These are phyloP conservation scores for Stemphylium beticola DNA, from an alignment of 2,329 filamentous ascomycete genomes.

Conservation along the genomic window DNA sequence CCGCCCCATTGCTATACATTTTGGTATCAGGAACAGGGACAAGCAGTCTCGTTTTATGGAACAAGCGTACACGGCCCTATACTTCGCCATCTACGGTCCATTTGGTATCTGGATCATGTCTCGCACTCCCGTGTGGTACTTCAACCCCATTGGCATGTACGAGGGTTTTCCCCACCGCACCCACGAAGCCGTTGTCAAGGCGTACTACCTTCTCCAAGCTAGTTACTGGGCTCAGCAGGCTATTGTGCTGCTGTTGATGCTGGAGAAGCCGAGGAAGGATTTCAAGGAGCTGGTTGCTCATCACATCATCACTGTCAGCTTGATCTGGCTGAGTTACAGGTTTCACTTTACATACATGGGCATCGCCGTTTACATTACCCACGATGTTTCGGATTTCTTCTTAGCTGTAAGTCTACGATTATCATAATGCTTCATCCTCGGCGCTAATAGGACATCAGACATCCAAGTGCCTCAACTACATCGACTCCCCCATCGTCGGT, in stretches of 20 bases:
- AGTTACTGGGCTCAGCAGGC: conserved; percentile 96
- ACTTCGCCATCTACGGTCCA: conserved; percentile 83
- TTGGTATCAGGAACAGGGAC: conserved; percentile 71
- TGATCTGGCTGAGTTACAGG: conserved; percentile 87
- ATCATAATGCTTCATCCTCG: not conserved
- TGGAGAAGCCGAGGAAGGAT: conserved; percentile 94
- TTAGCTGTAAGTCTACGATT: conserved; percentile 70
- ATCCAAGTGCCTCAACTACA: conserved; percentile 90
- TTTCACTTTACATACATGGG: conserved; percentile 98
- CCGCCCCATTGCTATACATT: conserved; percentile 73
- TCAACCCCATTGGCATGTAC: conserved; percentile 90
- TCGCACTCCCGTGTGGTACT: conserved; percentile 92
- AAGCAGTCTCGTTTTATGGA: conserved; percentile 96
- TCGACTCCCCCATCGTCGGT: conserved; percentile 77
- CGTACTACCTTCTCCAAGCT: conserved; percentile 93
- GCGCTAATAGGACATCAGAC: conserved; percentile 60
- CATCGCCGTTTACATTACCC: conserved; percentile 89
- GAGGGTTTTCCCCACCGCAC: conserved; percentile 83
- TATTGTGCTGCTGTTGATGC: conserved; percentile 81
- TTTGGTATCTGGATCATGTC: conserved; percentile 91
- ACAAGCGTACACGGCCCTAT: conserved; percentile 91
- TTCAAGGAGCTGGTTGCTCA: conserved; percentile 92
- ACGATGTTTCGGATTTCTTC: conserved; percentile 96
- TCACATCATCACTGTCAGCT: conserved; percentile 83
- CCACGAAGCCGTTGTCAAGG: conserved; percentile 84